Base-by-base conservation (phyloP, 1,284 basidiomycete species). In the Marasmius oreades region DNA sequence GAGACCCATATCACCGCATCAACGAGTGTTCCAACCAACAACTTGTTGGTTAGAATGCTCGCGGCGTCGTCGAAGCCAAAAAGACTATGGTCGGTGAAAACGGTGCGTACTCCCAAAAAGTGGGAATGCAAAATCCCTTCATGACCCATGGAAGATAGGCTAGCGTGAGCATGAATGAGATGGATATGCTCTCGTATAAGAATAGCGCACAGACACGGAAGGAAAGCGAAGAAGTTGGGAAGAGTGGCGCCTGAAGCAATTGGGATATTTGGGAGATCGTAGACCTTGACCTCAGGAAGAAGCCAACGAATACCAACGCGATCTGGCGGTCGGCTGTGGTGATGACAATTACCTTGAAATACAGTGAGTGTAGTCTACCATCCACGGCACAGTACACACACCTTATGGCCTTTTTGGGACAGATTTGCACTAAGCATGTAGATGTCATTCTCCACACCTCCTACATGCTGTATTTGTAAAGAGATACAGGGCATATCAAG, bases 31-130 rank as follows among this genome's bases (percentile, higher is more conserved):
- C 85, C 93, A 12, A 86, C 89, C 26, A 99, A 77, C 37, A 99
- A 80, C 70, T 99, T 99, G 77, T 99, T 99, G 5, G 97, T 98
- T 61, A 98, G 74, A 50, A 99, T 95, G 64, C 94, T 95, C 0
- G 94, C 94, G 16, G 95, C 95, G 66, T 98, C 95, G 46, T 93
- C 93, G 64, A 99, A 94, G 0, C 93, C 95, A 65, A 98, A 99
- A 23, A 99, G 75, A 63, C 91, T 94, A 67, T 99, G 97, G 70
- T 99, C 97, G 1, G 97, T 98, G 69, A 99, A 98, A 8, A 97
- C 90, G 0, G 93, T 93, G 20, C 90, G 83, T 11, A 95, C 79
- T 6, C 88, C 89, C 70, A 97, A 78, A 26, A 92, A 74, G 63
- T 93, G 90, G 0, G 93, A 86, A 66, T 98, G 94, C 28, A 98